These are phyloP conservation scores for Plasmodium malariae DNA, from an alignment of 169 alveolate genomes.

Conservation along the genomic window DNA sequence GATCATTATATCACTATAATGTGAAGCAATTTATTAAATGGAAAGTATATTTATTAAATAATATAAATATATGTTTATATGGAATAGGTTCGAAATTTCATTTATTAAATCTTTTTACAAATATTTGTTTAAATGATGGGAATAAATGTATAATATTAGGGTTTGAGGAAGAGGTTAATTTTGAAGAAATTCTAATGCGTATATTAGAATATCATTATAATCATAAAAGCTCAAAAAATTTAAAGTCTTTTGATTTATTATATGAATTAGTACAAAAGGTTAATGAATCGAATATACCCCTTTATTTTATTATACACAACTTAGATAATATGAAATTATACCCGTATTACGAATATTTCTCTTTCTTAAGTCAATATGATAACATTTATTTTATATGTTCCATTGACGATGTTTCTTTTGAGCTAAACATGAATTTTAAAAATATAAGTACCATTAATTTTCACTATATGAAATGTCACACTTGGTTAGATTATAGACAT, in stretches of 20 bases:
- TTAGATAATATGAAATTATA: conserved; percentile 58
- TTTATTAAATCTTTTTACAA: conserved; percentile 40
- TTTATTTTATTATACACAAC: conserved; percentile 58
- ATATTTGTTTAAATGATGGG: conserved; percentile 67
- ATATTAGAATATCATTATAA: conserved; percentile 64
- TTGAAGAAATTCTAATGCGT: conserved; percentile 62
- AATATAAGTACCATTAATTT: conserved; percentile 49
- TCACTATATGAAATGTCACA: conserved; percentile 55
- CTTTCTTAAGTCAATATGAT: conserved; percentile 59
- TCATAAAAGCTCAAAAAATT: conserved; percentile 36
- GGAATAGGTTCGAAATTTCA: conserved; percentile 71
- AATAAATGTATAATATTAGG: conserved; percentile 63
- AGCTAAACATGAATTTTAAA: conserved; percentile 49
- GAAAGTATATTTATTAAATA: conserved; percentile 70
- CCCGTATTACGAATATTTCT: conserved; percentile 65
- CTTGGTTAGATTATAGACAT: conserved; percentile 67
- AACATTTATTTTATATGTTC: conserved; percentile 54
- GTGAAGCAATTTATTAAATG: conserved; percentile 61
- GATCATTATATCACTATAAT: conserved; percentile 66
- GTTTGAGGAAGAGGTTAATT: conserved; percentile 56
- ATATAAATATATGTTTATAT: conserved; percentile 60
- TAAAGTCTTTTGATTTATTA: conserved; percentile 58
- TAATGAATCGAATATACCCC: conserved; percentile 54
- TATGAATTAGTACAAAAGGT: conserved; percentile 54
- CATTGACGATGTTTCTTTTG: conserved; percentile 71